Evolutionary conservation across 495 filamentous ascomycete genomes (phyloP).

Genomic region (Bombardia bombarda): DNA sequence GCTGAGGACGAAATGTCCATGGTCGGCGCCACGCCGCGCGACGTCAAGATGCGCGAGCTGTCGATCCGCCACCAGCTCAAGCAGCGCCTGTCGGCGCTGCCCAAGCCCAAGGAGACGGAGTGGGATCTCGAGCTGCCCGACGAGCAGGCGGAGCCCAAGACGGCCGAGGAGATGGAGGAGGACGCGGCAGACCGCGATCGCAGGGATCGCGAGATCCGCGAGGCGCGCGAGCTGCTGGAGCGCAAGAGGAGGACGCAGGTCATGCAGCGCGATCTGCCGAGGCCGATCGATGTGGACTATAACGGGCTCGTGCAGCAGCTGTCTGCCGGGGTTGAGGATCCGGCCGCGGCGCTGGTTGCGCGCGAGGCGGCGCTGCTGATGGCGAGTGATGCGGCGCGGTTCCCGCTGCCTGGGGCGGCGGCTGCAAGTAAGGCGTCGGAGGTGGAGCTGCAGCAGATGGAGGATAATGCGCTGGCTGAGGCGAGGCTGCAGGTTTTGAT

Average conservation of each 20-base stretch:
- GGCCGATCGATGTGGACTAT: constrained; percentile 66
- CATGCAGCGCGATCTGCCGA: constrained; percentile 74
- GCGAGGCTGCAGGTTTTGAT: constrained; percentile 70
- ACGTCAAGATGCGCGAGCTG: constrained; percentile 66
- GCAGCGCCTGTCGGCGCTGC: constrained; percentile 69
- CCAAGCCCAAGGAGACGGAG: constrained; percentile 84
- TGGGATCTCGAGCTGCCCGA: constrained; percentile 90
- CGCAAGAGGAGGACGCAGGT: constrained; percentile 81
- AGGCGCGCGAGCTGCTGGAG: constrained; percentile 68
- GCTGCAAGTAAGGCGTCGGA: constrained; percentile 50
- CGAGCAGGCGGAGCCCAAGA: constrained; percentile 57
- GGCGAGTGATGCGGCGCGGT: constrained; percentile 70
- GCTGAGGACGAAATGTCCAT: constrained; percentile 57
- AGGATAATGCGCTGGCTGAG: constrained; percentile 62
- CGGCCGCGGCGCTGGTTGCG: constrained; percentile 50
- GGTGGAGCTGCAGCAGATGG: constrained; percentile 53
- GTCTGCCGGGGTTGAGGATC: constrained; percentile 34
- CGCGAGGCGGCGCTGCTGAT: constrained; percentile 72
- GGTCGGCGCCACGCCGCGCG: constrained; percentile 68
- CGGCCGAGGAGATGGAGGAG: constrained; percentile 55
- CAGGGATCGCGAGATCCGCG: constrained; percentile 55
- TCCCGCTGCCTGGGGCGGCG: constrained; percentile 53
- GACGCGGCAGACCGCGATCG: constrained; percentile 79
- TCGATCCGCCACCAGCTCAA: constrained; percentile 62
- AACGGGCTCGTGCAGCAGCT: constrained; percentile 54